Percentiles rank a stretch among this genome's conserved stretches.
Conservation (phyloP, 75 land plant species). For the Ceratopteris richardii region DNA sequence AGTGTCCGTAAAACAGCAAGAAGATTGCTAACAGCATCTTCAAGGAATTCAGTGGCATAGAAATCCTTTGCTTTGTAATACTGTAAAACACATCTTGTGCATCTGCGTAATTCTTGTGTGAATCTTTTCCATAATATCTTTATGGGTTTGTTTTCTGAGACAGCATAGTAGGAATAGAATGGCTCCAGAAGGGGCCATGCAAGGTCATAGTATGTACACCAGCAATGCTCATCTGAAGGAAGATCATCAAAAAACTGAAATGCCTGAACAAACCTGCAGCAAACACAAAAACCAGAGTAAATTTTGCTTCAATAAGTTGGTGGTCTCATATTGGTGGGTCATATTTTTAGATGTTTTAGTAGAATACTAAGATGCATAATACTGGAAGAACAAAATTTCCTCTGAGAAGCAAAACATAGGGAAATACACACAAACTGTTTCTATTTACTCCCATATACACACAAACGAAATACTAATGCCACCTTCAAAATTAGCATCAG, state of each 20-base stretch:
- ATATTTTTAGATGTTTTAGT: no score
- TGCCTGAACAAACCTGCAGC: conserved; percentile 76
- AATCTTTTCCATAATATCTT: conserved; percentile 67
- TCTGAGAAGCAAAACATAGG: no score
- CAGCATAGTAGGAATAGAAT: conserved; percentile 48
- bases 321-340: no score
- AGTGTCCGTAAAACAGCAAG: conserved; percentile 51
- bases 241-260: conserved; percentile 46
- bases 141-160: conserved; percentile 35
- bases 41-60: conserved; percentile 51
- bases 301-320: no score
- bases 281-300: background rate
- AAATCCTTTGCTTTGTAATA: conserved; percentile 68
- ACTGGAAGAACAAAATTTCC: no score
- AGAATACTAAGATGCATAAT: no score
- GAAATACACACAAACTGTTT: no score
- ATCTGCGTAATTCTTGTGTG: conserved; percentile 47
- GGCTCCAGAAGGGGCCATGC: conserved; percentile 82
- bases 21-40: conserved; percentile 47
- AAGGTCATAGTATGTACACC: conserved; percentile 66
- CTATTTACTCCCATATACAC: no score
- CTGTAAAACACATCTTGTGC: conserved; percentile 60
- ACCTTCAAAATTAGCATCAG: no score
- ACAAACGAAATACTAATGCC: no score
- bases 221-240: conserved; percentile 63